These are phyloP conservation scores for Pleurotus cornucopiae DNA, from an alignment of 768 basidiomycete species.

Conservation along the genomic window DNA sequence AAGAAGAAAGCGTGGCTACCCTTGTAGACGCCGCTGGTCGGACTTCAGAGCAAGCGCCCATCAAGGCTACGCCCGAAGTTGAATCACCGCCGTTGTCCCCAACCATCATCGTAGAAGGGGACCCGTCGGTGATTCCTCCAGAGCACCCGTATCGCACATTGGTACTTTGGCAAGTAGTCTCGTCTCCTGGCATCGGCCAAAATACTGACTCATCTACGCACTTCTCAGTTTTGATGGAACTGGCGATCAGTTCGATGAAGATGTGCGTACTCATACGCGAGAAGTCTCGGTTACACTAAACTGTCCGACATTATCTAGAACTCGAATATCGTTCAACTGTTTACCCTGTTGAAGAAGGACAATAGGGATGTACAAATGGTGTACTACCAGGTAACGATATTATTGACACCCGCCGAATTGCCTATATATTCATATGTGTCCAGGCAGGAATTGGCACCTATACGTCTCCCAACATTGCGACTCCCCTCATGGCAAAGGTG, in stretches of 20 bases:
- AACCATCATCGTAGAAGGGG: neutral
- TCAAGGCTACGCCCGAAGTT: neutral
- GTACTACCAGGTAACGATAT: slow-evolving; percentile 44
- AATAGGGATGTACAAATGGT: slow-evolving; percentile 49
- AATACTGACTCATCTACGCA: neutral
- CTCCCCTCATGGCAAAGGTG: slow-evolving; percentile 30
- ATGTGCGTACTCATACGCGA: slow-evolving; percentile 14
- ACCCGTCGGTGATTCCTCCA: slow-evolving; percentile 12
- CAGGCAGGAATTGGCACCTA: slow-evolving; percentile 22
- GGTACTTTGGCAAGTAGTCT: slow-evolving; percentile 10
- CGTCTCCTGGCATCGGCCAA: slow-evolving; percentile 15
- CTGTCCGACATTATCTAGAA: slow-evolving; percentile 16
- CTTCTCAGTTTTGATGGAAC: slow-evolving; percentile 67
- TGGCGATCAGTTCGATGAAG: slow-evolving; percentile 41
- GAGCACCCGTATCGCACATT: slow-evolving; percentile 14
- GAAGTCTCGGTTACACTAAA: no score
- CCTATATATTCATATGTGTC: neutral
- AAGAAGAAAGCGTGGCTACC: neutral
- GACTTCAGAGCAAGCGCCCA: slow-evolving; percentile 7
- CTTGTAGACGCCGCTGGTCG: neutral
- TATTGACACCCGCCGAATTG: neutral
- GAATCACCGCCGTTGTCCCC: neutral
- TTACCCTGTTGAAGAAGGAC: slow-evolving; percentile 48
- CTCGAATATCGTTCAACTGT: slow-evolving; percentile 48
- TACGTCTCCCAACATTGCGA: slow-evolving; percentile 30